Evolutionary conservation across 1,284 basidiomycete species (phyloP), one percentile per base, ranked within the genome.

Genomic region (Hortiboletus rubellus): DNA sequence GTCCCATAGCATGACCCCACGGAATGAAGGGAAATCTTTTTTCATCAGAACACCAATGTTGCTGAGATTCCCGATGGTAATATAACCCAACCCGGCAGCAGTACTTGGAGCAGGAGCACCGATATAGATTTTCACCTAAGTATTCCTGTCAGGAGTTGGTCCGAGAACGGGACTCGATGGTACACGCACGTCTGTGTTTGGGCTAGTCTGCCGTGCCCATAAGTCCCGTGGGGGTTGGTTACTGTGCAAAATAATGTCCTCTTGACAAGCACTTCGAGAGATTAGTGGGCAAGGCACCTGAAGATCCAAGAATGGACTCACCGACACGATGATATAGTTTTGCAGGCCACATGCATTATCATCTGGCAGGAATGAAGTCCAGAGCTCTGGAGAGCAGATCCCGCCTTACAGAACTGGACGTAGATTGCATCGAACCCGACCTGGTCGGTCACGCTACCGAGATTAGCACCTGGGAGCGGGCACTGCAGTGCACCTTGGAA

Each of bases 1-100:
- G 67, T 87, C 87, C 86, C 86, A 89, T 46, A 89, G 66, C 85
- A 87, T 89, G 17, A 88, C 82, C 31, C 86, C 86, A 17, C 87
- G 85, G 59, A 88, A 89, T 2, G 83, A 85, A 15, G 86, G 83
- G 74, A 87, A 89, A 52, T 78, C 83, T 22, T 81, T 74, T 41
- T 83, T 79, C 79, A 84, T 87, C 59, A 78, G 68, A 22, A 74
- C 72, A 18, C 84, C 78, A 48, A 84, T 83, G 55, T 56, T 77
- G 46, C 73, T 77, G 48, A 89, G 72, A 10, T 78, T 82, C 27
- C 60, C 66, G 45, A 80, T 74, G 41, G 73, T 10, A 37, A 83
- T 76, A 64, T 81, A 86, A 15, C 85, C 86, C 7, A 75, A 74
- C 30, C 79, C 64, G 12, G 79, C 83, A 11, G 82, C 81, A 14